Evolutionary conservation across 768 basidiomycete genomes (phyloP).

Genomic region (Mycena olivaceomarginata): DNA sequence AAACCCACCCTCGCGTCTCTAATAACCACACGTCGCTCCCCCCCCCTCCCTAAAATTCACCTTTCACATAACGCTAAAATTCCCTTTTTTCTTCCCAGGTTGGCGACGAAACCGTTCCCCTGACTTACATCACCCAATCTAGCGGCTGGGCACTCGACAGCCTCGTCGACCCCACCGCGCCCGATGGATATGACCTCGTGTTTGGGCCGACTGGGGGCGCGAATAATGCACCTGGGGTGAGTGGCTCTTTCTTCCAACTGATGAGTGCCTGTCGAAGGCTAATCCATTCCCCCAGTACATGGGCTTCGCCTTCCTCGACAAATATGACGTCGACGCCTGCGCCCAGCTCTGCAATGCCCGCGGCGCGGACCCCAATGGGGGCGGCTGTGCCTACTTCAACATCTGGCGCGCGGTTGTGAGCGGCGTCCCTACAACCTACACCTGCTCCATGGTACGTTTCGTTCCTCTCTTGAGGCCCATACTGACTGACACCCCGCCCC

Average conservation of each 20-base stretch:
- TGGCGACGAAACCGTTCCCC: slow-evolving; percentile 23
- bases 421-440: slow-evolving; percentile 66
- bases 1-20: too few relatives aligned
- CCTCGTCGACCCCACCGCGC: slow-evolving; percentile 61
- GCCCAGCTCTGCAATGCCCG: slow-evolving; percentile 65
- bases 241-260: slow-evolving; percentile 42
- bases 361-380: slow-evolving; percentile 57
- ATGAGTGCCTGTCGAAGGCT: slow-evolving; percentile 20
- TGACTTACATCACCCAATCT: slow-evolving; percentile 65
- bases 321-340: slow-evolving; percentile 67
- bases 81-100: too few relatives aligned
- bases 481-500: not conserved
- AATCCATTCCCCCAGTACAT: slow-evolving; percentile 54
- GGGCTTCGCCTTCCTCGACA: slow-evolving; percentile 50
- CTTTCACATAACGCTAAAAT: too few relatives aligned
- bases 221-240: slow-evolving; percentile 66
- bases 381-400: too few relatives aligned
- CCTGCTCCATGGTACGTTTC: slow-evolving; percentile 66
- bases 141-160: slow-evolving; percentile 61
- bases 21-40: too few relatives aligned
- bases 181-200: slow-evolving; percentile 65
- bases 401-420: slow-evolving; percentile 57
- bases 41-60: too few relatives aligned
- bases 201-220: slow-evolving; percentile 67
- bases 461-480: not conserved